Evolutionary conservation across 345 rosid genomes (phyloP).

Genomic region (Draba incana): DNA sequence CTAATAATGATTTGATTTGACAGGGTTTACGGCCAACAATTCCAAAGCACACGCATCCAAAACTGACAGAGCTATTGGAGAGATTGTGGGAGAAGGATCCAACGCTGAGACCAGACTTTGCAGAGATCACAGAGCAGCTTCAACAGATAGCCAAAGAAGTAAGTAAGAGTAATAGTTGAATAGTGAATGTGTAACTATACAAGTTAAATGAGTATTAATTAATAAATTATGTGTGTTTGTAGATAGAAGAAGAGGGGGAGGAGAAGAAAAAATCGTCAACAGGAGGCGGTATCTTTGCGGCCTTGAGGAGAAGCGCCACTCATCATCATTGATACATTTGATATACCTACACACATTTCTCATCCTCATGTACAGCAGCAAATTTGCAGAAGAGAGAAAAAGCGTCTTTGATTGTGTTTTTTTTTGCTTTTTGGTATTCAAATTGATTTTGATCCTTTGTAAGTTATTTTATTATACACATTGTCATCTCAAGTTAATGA

Average conservation of each 20-base stretch:
- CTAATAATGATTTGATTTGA: not conserved
- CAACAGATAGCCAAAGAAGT: conserved; percentile 81
- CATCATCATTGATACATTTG: conserved; percentile 51
- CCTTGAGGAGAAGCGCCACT: conserved; percentile 65
- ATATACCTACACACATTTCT: no score
- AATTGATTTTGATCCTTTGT: conserved; percentile 19
- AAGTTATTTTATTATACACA: not conserved
- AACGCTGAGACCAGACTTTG: conserved; percentile 76
- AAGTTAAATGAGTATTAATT: no score
- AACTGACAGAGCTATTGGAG: conserved; percentile 67
- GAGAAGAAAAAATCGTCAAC: conserved; percentile 65
- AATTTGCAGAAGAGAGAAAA: no score
- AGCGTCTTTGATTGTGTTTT: no score
- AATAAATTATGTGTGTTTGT: conserved; percentile 31
- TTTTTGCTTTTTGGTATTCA: conserved; percentile 6
- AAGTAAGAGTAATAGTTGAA: conserved; percentile 17
- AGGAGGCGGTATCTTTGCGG: conserved; percentile 78
- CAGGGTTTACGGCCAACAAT: conserved; percentile 87
- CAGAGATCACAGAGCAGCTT: conserved; percentile 69
- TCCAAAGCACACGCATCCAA: conserved; percentile 67
- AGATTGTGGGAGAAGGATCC: conserved; percentile 95
- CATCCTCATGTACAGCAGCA: no score
- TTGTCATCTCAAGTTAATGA: no score
- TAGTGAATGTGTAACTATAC: not conserved
- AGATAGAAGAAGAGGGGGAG: conserved; percentile 76